These are phyloP conservation scores for Blastomyces emzantsi DNA, from an alignment of 2,329 filamentous ascomycete species.

Conservation along the genomic window DNA sequence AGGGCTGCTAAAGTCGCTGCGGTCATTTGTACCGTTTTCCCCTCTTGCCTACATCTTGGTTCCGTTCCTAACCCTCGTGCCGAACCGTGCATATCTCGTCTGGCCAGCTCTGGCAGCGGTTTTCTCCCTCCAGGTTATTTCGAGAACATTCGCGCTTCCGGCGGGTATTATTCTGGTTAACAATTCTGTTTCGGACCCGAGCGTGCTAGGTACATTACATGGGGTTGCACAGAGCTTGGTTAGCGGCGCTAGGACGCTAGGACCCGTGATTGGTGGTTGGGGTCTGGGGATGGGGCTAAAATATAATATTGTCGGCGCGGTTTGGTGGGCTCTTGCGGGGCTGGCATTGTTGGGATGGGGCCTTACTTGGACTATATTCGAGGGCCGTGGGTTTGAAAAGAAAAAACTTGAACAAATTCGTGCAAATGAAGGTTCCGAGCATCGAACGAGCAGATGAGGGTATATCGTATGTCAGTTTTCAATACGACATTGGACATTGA, in stretches of 20 bases:
- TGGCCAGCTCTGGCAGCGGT: conserved; percentile 59
- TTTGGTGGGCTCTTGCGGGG: conserved; percentile 50
- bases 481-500: neutral
- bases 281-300: conserved; percentile 47
- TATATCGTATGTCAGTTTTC: neutral
- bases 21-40: conserved; percentile 60
- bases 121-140: conserved; percentile 60
- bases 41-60: conserved; percentile 60
- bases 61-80: conserved; percentile 62
- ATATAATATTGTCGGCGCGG: conserved; percentile 46
- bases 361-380: conserved; percentile 53
- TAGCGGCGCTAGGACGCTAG: conserved; percentile 47
- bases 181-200: conserved; percentile 50
- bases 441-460: neutral
- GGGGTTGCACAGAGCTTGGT: conserved; percentile 50
- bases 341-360: conserved; percentile 50
- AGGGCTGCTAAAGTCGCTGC: conserved; percentile 60
- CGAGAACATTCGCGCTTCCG: conserved; percentile 59
- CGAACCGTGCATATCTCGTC: conserved; percentile 44
- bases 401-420: conserved; percentile 15
- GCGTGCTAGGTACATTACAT: conserved; percentile 50
- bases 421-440: conserved; percentile 16
- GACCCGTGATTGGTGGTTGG: conserved; percentile 47
- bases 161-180: conserved; percentile 52
- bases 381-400: conserved; percentile 54